A percentile compares a stretch with the other conserved stretches of the same genome.
phyloP scores from a whole-genome alignment of 305 asterid species.

The Petunia hybrid region DNA sequence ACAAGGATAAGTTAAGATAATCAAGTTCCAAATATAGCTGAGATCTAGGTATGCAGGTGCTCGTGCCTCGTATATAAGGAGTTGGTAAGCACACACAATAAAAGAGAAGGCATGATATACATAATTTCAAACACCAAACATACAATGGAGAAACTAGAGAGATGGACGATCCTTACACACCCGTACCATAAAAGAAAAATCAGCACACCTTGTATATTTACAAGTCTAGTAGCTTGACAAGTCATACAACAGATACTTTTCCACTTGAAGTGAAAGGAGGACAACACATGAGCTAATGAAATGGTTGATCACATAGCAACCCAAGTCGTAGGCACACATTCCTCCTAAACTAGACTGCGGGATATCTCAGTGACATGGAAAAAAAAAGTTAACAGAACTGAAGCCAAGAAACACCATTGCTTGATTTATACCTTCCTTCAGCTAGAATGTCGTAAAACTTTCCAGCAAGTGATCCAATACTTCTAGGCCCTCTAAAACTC shows the following conservation, averaged over 20 bases:
- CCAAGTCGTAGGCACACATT: not conserved
- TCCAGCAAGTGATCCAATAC: not conserved
- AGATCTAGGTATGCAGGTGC: not conserved
- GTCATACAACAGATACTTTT: not conserved
- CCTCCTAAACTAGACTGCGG: not conserved
- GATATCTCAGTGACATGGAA: constrained; percentile 22
- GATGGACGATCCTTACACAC: constrained; percentile 3
- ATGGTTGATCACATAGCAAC: not conserved
- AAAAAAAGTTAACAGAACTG: not conserved
- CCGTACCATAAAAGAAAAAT: not conserved
- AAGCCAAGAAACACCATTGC: constrained; percentile 9
- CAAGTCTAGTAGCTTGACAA: not conserved
- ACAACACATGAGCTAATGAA: not conserved
- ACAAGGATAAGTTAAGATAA: constrained; percentile 13
- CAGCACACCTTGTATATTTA: not conserved
- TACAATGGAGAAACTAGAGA: not conserved
- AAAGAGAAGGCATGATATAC: constrained; percentile 1
- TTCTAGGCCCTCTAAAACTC: not conserved
- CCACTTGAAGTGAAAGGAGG: not conserved
- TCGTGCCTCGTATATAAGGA: not conserved
- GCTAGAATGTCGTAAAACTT: not conserved
- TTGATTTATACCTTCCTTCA: not conserved
- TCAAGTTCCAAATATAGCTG: not conserved
- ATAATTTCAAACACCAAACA: not conserved
- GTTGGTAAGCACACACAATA: not conserved